Evolutionary conservation across 2,329 filamentous ascomycete species (phyloP).

Genomic region (Sarocladium oryzae): DNA sequence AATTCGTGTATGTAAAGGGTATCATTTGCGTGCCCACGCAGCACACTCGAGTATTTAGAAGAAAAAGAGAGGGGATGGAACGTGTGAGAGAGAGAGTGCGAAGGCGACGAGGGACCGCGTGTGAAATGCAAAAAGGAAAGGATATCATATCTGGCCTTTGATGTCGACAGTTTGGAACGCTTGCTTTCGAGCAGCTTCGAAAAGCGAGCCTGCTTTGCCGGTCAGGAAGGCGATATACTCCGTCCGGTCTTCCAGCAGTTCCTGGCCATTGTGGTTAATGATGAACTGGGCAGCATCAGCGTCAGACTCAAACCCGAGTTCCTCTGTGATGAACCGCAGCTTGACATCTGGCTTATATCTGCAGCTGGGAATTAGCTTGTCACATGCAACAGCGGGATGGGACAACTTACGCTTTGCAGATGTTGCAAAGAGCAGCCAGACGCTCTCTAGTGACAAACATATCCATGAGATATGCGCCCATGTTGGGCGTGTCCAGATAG

Average conservation of each 20-base stretch:
- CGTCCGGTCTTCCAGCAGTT: conserved; percentile 69
- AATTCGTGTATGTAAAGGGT: background rate
- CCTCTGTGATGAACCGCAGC: conserved; percentile 87
- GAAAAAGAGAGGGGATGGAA: no score
- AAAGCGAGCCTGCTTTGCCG: conserved; percentile 64
- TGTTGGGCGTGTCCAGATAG: conserved; percentile 88
- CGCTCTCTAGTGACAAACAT: conserved; percentile 97
- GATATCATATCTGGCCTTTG: conserved; percentile 82
- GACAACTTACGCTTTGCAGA: conserved; percentile 82
- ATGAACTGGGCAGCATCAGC: conserved; percentile 87
- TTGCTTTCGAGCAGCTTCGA: conserved; percentile 64
- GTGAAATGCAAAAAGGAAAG: background rate
- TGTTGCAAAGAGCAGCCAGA: conserved; percentile 79
- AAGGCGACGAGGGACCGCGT: background rate
- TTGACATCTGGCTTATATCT: conserved; percentile 92
- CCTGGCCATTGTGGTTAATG: conserved; percentile 68
- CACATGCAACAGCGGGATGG: background rate
- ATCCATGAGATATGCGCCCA: conserved; percentile 98
- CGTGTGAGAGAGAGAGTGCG: no score
- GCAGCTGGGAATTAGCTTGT: conserved; percentile 36
- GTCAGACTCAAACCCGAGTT: conserved; percentile 92
- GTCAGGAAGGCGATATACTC: conserved; percentile 68
- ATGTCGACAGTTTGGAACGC: conserved; percentile 90
- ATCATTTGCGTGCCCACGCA: background rate
- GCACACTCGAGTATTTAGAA: background rate